Evolutionary conservation across 192 early-diverging fungal genomes (phyloP), one percentile per base, ranked within the genome.

Genomic region (Dimargaris cristalligena): DNA sequence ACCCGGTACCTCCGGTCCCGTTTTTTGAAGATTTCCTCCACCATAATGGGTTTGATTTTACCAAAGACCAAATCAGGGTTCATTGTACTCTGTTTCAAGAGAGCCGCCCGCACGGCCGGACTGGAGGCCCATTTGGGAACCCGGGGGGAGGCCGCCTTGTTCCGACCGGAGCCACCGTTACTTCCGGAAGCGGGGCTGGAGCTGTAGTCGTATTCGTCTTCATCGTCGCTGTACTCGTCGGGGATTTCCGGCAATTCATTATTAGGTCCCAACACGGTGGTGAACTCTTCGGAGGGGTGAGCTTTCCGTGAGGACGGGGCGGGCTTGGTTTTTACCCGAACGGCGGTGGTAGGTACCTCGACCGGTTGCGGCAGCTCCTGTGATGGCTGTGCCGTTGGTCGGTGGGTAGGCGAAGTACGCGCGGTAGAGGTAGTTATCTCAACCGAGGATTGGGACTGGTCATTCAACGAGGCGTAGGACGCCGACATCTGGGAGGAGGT

Each of bases 61-160:
- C 74, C 74, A 60, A 75, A 75, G 44, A 75, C 70, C 26, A 64
- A 65, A 31, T 75, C 74, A 0, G 74, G 74, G 34, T 75, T 75
- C 28, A 72, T 58, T 3, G 38, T 31, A 54, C 65, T 65, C 60
- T 75, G 74, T 34, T 60, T 45, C 49, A 61, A 44, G 52, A 75
- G 48, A 2, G 70, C 70, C n/a, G 51, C 47, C 4, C 64, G 59
- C 41, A 75, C 65, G 60, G 71, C 70, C 0, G 74, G 74, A 57
- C 69, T 75, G 13, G 70, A 69, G 9, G 74, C 74, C 74, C 74
- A 75, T 20, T 33, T 26, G 6, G 74, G 74, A 18, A 70, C 70
- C 1, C 32, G 28, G n/a, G n/a, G n/a, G n/a, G n/a, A n/a, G n/a
- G n/a, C n/a, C n/a, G n/a, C n/a, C 18, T 56, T 41, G 8, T 41